Evolutionary conservation across 2,329 filamentous ascomycete genomes (phyloP).

Genomic region (Trichoderma polysporum): DNA sequence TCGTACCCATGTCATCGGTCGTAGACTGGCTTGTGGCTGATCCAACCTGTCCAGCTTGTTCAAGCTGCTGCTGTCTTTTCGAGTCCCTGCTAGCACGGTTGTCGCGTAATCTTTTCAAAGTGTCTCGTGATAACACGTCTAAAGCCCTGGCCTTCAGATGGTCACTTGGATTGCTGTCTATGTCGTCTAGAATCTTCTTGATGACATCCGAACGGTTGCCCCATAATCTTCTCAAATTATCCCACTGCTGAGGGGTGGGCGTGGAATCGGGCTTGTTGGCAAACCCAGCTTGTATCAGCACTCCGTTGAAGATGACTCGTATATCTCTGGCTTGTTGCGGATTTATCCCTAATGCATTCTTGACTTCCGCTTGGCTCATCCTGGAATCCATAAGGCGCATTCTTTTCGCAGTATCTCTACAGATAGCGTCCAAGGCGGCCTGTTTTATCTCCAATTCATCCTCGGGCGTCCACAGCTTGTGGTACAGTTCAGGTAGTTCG

Average conservation of each 20-base stretch:
- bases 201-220: conserved; percentile 57
- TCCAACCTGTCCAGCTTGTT: neutral
- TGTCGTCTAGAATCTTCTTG: conserved; percentile 52
- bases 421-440: conserved; percentile 75
- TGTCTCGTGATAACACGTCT: conserved; percentile 71
- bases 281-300: conserved; percentile 65
- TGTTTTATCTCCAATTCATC: conserved; percentile 61
- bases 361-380: conserved; percentile 74
- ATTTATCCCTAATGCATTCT: conserved; percentile 54
- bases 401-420: conserved; percentile 77
- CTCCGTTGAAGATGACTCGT: conserved; percentile 64
- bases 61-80: conserved; percentile 8
- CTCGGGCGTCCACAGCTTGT: conserved; percentile 58
- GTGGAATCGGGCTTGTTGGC: conserved; percentile 72
- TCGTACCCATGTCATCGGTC: neutral
- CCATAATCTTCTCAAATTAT: conserved; percentile 68
- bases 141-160: conserved; percentile 61
- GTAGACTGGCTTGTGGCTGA: neutral
- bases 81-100: conserved; percentile 59
- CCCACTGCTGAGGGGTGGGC: conserved; percentile 68
- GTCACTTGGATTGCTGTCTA: conserved; percentile 52
- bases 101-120: conserved; percentile 73
- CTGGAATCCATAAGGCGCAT: conserved; percentile 63
- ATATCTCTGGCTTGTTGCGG: conserved; percentile 55
- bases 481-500: conserved; percentile 62